phyloP scores from a whole-genome alignment of 208 protist genomes.

The Acanthamoeba sp. region DNA sequence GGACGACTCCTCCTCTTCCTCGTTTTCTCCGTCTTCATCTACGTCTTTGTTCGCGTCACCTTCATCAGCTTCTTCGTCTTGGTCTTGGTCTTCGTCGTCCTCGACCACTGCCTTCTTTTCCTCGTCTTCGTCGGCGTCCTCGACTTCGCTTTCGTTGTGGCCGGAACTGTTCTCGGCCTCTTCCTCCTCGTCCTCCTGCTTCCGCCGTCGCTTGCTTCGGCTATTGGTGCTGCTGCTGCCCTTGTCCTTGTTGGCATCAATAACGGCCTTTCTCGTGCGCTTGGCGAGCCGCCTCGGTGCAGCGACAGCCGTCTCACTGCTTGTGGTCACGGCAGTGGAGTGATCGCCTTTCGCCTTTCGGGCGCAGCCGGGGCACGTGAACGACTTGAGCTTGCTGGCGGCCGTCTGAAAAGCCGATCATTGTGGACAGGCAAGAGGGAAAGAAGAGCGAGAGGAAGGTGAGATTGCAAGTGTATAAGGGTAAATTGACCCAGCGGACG shows the following conservation, averaged over 20 bases:
- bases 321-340: background rate
- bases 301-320: background rate
- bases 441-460: background rate
- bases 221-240: background rate
- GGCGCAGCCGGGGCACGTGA: background rate
- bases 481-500: background rate
- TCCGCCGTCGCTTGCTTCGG: background rate
- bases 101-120: background rate
- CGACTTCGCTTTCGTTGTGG: slow-evolving; percentile 45
- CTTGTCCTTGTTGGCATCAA: background rate
- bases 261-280: background rate
- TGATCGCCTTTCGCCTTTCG: background rate
- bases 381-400: slow-evolving; percentile 39
- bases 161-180: slow-evolving; percentile 60
- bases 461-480: background rate
- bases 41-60: background rate
- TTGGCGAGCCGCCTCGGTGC: background rate
- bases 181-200: background rate
- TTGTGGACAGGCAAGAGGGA: too few relatives aligned
- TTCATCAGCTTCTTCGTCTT: slow-evolving; percentile 9
- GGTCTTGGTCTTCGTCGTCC: background rate
- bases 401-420: background rate
- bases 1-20: background rate
- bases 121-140: background rate
- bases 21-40: background rate